Percentiles rank a stretch among this genome's conserved stretches.
These are phyloP conservation scores for Cynara cardunculus DNA, from an alignment of 129 eudicot genomes.

Conservation along the genomic window DNA sequence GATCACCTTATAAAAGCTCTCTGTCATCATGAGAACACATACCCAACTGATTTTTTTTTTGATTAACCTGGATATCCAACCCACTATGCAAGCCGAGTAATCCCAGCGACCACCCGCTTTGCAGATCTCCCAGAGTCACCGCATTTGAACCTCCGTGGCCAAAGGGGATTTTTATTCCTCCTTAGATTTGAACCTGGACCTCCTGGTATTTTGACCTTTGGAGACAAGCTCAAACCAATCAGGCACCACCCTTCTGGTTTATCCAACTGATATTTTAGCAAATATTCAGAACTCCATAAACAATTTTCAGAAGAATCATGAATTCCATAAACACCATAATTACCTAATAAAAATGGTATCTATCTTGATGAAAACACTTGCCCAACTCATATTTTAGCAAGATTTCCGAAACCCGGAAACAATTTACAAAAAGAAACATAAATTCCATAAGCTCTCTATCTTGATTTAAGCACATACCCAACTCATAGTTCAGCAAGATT, in stretches of 20 bases:
- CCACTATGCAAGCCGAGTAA: too few species aligned
- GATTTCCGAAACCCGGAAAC: slow-evolving; percentile 7
- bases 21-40: neutral
- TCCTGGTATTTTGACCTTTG: too few species aligned
- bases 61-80: too few species aligned
- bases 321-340: neutral
- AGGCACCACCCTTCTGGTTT: too few species aligned
- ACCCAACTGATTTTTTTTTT: neutral
- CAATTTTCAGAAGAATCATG: neutral
- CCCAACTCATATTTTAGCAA: slow-evolving; percentile 8
- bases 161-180: too few species aligned
- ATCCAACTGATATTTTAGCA: too few species aligned
- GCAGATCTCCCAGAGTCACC: too few species aligned
- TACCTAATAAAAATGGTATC: neutral
- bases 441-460: neutral
- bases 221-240: too few species aligned
- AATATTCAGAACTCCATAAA: neutral
- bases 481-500: neutral
- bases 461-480: neutral
- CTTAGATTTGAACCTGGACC: too few species aligned
- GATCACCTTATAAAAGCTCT: slow-evolving; percentile 4
- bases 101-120: too few species aligned
- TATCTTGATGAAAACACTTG: neutral
- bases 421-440: neutral
- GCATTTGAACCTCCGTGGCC: too few species aligned